phyloP scores from a whole-genome alignment of 2,329 filamentous ascomycete species.

The Epicoccum nigrum region DNA sequence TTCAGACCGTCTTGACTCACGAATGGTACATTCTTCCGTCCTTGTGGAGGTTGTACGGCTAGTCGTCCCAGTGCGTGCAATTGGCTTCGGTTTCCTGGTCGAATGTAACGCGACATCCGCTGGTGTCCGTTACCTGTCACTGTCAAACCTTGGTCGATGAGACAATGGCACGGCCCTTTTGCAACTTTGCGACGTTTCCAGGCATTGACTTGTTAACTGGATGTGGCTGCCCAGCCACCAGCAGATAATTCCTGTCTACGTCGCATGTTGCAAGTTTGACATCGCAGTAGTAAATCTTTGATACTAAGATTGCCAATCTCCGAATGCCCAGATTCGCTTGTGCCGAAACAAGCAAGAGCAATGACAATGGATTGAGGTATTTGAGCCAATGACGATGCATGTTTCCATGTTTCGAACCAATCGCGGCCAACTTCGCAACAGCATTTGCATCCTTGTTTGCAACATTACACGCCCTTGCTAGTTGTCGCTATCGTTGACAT shows the following conservation, averaged over 20 bases:
- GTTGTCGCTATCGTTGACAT: constrained; percentile 1
- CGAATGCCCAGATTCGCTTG: constrained; percentile 12
- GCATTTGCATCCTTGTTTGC: background rate
- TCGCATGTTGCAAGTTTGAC: constrained; percentile 5
- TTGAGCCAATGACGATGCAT: constrained; percentile 12
- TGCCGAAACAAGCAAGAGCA: constrained; percentile 10
- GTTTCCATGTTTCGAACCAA: constrained; percentile 4
- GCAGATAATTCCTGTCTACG: constrained; percentile 8
- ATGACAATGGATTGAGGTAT: constrained; percentile 6
- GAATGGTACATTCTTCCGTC: background rate
- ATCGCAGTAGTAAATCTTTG: constrained; percentile 5
- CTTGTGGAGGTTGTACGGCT: background rate
- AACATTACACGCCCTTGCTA: background rate
- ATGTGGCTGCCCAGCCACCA: constrained; percentile 8
- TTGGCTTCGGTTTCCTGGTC: background rate
- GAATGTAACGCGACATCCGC: constrained; percentile 4
- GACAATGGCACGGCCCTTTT: constrained; percentile 6
- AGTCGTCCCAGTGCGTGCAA: constrained; percentile 2
- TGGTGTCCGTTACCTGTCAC: constrained; percentile 17
- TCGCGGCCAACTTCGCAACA: background rate
- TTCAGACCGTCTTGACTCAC: background rate
- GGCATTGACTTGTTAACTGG: constrained; percentile 6
- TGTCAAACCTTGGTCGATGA: constrained; percentile 14
- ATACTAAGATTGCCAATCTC: constrained; percentile 15
- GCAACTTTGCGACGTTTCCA: constrained; percentile 7